Conservation (phyloP, 2,329 filamentous ascomycete genomes). For the Cladosporium sp. region DNA sequence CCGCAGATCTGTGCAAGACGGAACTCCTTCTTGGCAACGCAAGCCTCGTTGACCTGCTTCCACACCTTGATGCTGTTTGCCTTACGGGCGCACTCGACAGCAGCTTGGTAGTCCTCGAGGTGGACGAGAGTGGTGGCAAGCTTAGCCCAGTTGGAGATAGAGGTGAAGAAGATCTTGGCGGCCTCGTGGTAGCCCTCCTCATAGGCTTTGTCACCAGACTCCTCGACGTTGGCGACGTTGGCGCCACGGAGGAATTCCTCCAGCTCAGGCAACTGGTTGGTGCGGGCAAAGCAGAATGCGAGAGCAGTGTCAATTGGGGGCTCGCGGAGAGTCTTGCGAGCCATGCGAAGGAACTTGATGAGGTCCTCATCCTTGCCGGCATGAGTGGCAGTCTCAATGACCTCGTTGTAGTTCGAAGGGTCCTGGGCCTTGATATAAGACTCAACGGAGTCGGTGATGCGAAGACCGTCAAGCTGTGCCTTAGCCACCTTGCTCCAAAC, state of each 20-base stretch:
- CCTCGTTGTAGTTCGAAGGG: conserved; percentile 87
- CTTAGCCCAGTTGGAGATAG: conserved; percentile 99
- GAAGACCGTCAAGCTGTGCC: conserved; percentile 92
- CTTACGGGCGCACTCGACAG: conserved; percentile 95
- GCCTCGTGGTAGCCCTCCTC: conserved; percentile 91
- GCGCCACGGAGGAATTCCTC: conserved; percentile 92
- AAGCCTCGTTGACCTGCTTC: conserved; percentile 97
- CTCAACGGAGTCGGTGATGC: conserved; percentile 86
- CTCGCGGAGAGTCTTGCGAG: conserved; percentile 92
- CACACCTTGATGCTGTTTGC: conserved; percentile 99
- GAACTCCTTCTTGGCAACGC: conserved; percentile 97
- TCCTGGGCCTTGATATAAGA: conserved; percentile 96
- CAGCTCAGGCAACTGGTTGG: conserved; percentile 85
- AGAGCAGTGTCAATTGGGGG: conserved; percentile 88
- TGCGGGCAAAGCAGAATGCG: conserved; percentile 87
- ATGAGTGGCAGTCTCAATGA: conserved; percentile 91
- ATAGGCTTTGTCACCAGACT: conserved; percentile 97
- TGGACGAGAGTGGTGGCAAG: conserved; percentile 97
- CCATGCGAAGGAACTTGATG: conserved; percentile 94
- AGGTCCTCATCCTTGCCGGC: conserved; percentile 97
- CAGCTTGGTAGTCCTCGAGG: conserved; percentile 92
- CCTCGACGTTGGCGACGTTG: conserved; percentile 93
- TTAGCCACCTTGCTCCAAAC: conserved; percentile 99
- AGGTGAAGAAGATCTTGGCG: conserved; percentile 97
- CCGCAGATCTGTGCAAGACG: conserved; percentile 97